These are phyloP conservation scores for Boletus pseudo-olivaceus DNA, from an alignment of 768 basidiomycete genomes.

Conservation along the genomic window DNA sequence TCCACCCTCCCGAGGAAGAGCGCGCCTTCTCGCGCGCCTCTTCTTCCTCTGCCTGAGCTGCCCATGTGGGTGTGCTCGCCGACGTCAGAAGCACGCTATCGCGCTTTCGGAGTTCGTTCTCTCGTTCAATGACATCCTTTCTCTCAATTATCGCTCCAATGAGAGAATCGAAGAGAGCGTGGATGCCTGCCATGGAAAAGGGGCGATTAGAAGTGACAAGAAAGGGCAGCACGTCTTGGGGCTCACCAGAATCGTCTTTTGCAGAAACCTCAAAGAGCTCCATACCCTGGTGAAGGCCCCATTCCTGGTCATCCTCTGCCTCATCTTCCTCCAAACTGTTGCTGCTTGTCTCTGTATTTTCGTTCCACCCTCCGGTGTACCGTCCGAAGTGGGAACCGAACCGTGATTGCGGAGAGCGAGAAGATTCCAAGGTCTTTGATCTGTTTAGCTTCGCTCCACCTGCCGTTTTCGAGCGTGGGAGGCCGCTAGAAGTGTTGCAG, in stretches of 20 bases:
- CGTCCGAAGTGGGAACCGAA: conserved; percentile 57
- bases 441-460: conserved; percentile 31
- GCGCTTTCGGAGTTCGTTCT: conserved; percentile 75
- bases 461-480: conserved; percentile 50
- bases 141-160: conserved; percentile 75
- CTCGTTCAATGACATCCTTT: conserved; percentile 76
- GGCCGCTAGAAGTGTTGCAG: conserved; percentile 46
- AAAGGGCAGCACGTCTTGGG: not conserved
- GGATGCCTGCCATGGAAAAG: conserved; percentile 55
- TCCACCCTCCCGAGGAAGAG: conserved; percentile 53
- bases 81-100: conserved; percentile 79
- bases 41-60: conserved; percentile 77
- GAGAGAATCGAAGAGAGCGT: conserved; percentile 73
- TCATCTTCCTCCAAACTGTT: conserved; percentile 68
- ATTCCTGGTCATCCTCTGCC: conserved; percentile 52
- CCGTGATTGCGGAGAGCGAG: conserved; percentile 47
- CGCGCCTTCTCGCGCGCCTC: conserved; percentile 58
- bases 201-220: conserved; percentile 14
- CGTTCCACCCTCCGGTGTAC: conserved; percentile 51
- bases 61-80: conserved; percentile 65
- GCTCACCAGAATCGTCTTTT: conserved; percentile 76
- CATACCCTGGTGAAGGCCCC: conserved; percentile 81
- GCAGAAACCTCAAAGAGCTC: conserved; percentile 90
- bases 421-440: conserved; percentile 37
- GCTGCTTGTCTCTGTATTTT: conserved; percentile 57